Percentiles rank a stretch among this genome's conserved stretches.
Conservation (phyloP, 1,284 basidiomycete genomes). For the Boletus mariae region DNA sequence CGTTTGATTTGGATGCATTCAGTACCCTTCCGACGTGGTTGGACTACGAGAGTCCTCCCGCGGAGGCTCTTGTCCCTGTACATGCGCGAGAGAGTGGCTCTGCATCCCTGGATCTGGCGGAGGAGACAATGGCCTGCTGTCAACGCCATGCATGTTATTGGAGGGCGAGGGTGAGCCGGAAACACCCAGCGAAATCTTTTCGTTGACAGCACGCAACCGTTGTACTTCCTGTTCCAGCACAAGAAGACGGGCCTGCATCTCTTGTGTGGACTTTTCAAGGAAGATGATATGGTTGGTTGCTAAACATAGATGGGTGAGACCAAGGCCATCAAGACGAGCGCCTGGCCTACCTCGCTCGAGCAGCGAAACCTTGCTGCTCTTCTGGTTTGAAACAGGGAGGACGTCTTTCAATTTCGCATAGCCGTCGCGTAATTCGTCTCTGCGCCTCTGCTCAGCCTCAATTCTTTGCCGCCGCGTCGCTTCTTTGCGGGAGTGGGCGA, state of each 20-base stretch:
- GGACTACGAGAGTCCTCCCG: constrained; percentile 60
- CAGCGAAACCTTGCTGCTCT: constrained; percentile 83
- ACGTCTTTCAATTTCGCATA: constrained; percentile 84
- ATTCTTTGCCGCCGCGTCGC: constrained; percentile 78
- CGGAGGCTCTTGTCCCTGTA: constrained; percentile 52
- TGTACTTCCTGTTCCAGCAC: constrained; percentile 63
- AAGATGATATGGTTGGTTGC: constrained; percentile 71
- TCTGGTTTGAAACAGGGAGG: constrained; percentile 80
- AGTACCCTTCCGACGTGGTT: constrained; percentile 53
- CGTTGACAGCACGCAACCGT: constrained; percentile 67
- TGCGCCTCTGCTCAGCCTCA: constrained; percentile 80
- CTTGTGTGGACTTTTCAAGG: constrained; percentile 66
- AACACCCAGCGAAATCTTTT: constrained; percentile 69
- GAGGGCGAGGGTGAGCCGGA: constrained; percentile 51
- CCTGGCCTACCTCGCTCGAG: constrained; percentile 71
- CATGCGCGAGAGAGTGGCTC: constrained; percentile 47
- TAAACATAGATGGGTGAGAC: constrained; percentile 29
- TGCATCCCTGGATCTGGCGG: constrained; percentile 51
- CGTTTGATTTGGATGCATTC: constrained; percentile 15
- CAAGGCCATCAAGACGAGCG: neutral
- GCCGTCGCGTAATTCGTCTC: constrained; percentile 84
- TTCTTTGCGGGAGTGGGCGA: constrained; percentile 76
- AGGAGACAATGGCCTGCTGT: constrained; percentile 59
- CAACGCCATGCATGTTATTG: constrained; percentile 35
- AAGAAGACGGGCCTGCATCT: constrained; percentile 61